phyloP scores from a whole-genome alignment of 2,329 filamentous ascomycete species.

The Ceratocystiopsis brevicomis region DNA sequence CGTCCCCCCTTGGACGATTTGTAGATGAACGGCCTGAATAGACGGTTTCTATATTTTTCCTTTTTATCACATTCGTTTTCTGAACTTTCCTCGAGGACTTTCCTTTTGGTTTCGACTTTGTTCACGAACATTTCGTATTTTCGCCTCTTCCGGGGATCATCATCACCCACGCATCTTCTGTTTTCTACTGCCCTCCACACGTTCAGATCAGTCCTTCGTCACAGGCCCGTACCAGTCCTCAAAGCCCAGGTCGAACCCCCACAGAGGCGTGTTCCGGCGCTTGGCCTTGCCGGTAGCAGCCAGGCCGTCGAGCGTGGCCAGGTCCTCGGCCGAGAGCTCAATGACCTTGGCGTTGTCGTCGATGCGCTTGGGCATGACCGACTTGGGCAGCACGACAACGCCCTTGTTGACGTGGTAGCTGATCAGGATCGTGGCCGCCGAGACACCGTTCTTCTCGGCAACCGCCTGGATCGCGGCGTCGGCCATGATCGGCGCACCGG shows the following conservation, averaged over 20 bases:
- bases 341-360: constrained; percentile 37
- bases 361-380: constrained; percentile 45
- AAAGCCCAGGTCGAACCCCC: constrained; percentile 4
- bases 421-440: constrained; percentile 41
- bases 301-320: constrained; percentile 1
- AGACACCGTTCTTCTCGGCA: constrained; percentile 36
- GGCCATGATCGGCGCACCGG: constrained; percentile 26
- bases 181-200: no score
- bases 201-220: background rate
- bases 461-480: constrained; percentile 40
- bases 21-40: no score
- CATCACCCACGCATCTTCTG: no score
- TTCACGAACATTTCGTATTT: no score
- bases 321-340: background rate
- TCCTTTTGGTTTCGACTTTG: no score
- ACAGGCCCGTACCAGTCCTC: constrained; percentile 5
- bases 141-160: no score
- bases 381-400: constrained; percentile 52
- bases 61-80: no score
- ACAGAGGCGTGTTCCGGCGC: constrained; percentile 2
- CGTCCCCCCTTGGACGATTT: no score
- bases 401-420: constrained; percentile 48
- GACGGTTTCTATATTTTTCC: no score
- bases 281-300: constrained; percentile 3
- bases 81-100: no score